phyloP scores from a whole-genome alignment of 2,329 filamentous ascomycete genomes.

The Fusarium oligoseptatum region DNA sequence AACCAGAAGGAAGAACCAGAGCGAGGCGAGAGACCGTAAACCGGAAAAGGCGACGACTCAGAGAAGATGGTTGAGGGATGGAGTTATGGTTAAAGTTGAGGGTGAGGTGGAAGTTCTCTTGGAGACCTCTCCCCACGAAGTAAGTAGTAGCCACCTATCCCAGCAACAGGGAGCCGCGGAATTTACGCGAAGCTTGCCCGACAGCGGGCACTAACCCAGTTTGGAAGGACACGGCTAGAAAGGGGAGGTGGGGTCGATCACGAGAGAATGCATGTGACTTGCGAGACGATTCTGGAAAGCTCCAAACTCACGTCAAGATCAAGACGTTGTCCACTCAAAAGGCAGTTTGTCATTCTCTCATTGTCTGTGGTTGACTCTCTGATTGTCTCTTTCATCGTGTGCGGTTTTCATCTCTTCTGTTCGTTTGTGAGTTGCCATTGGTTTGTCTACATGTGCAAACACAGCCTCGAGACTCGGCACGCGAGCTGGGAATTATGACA shows the following conservation, averaged over 20 bases:
- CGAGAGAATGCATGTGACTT: slow-evolving; percentile 40
- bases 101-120: slow-evolving; percentile 60
- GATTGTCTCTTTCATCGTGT: neutral
- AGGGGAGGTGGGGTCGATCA: slow-evolving; percentile 41
- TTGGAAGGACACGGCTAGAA: slow-evolving; percentile 25
- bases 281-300: neutral
- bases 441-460: neutral
- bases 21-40: slow-evolving; percentile 51
- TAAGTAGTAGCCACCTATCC: slow-evolving; percentile 41
- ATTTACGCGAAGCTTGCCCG: slow-evolving; percentile 49
- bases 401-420: neutral
- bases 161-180: slow-evolving; percentile 45
- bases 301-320: neutral
- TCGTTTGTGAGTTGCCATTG: neutral
- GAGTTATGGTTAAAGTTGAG: slow-evolving; percentile 49
- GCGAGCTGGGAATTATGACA: neutral
- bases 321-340: neutral
- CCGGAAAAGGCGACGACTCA: slow-evolving; percentile 40
- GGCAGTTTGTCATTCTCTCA: neutral
- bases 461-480: neutral
- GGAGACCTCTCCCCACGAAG: slow-evolving; percentile 47
- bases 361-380: neutral
- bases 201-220: slow-evolving; percentile 29
- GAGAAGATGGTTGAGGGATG: slow-evolving; percentile 43
- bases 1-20: slow-evolving; percentile 58